Evolutionary conservation across 495 filamentous ascomycete species (phyloP).

Genomic region (Aspergillus baeticus): DNA sequence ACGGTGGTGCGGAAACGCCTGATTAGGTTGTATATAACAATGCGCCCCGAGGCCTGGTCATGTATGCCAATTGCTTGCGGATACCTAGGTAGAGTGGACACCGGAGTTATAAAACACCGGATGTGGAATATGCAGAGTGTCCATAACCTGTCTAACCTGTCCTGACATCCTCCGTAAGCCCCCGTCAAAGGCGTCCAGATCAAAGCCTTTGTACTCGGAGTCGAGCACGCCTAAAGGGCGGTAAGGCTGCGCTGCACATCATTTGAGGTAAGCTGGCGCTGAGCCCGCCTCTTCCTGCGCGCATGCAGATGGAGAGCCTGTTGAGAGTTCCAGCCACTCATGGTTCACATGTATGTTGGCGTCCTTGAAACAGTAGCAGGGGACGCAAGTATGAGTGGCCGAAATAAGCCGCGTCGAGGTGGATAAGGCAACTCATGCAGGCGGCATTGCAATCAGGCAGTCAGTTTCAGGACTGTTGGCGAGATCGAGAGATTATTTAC

Average conservation of each 20-base stretch:
- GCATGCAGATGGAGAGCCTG: not conserved
- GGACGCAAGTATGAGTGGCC: not conserved
- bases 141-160: too few relatives aligned
- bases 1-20: too few relatives aligned
- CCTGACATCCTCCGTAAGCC: too few relatives aligned
- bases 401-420: conserved; percentile 9
- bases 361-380: not conserved
- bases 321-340: conserved; percentile 1
- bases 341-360: not conserved
- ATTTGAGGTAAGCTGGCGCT: conserved; percentile 9
- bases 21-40: too few relatives aligned
- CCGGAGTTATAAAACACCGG: too few relatives aligned
- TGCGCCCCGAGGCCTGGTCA: too few relatives aligned
- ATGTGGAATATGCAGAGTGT: too few relatives aligned
- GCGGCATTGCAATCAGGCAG: conserved; percentile 8
- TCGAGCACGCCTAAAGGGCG: not conserved
- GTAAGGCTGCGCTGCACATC: conserved; percentile 10
- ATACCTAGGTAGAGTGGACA: too few relatives aligned
- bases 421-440: conserved; percentile 11
- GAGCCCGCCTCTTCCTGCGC: not conserved
- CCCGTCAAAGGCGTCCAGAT: not conserved
- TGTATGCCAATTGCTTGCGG: too few relatives aligned
- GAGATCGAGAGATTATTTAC: not conserved
- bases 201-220: not conserved
- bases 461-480: not conserved